Evolutionary conservation across 2,329 filamentous ascomycete genomes (phyloP), one percentile per base, ranked within the genome.

Genomic region (Penicillium sp.): DNA sequence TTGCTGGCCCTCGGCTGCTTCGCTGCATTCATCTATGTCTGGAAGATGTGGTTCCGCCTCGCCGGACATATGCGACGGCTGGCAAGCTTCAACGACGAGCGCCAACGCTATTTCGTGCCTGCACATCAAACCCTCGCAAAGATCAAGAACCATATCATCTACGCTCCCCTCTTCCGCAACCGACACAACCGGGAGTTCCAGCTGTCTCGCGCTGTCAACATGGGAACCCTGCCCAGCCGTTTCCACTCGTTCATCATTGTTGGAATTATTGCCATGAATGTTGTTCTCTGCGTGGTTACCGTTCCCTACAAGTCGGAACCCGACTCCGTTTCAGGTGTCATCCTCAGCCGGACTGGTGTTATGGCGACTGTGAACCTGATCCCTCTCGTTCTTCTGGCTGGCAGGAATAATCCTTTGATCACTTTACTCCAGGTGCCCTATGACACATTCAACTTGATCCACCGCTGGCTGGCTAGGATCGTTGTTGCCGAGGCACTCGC

Each of bases 401-500:
- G 78, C 6, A 72, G 79, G 41, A 80, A 79, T 64, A 82, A 81
- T 60, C 79, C 79, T 11, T 62, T 81, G 49, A 81, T 81, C 53
- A 67, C 67, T 8, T 67, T 79, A 61, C 73, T 81, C n/a, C 73
- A 75, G 56, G 75, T 82, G 30, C 76, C 76, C 11, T 81, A 77
- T 64, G 78, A 80, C 63, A 78, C 75, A 11, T 81, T 77, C 71
- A 82, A 81, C 65, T 66, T 94, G 26, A 81, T 94, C 61, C 91
- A 95, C 76, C 87, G 91, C 70, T 94, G 90, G 90, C 86, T 91
- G 66, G 91, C 90, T 47, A 86, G 91, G 44, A 86, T 92, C 55
- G 85, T 91, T 46, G 86, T 92, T 26, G 61, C 89, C 2, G 88
- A 94, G 74, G 79, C 85, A n/a, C 69, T 92, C 52, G 82, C 90